Evolutionary conservation across 2,329 filamentous ascomycete genomes (phyloP).

Genomic region (Colletotrichum tropicale): DNA sequence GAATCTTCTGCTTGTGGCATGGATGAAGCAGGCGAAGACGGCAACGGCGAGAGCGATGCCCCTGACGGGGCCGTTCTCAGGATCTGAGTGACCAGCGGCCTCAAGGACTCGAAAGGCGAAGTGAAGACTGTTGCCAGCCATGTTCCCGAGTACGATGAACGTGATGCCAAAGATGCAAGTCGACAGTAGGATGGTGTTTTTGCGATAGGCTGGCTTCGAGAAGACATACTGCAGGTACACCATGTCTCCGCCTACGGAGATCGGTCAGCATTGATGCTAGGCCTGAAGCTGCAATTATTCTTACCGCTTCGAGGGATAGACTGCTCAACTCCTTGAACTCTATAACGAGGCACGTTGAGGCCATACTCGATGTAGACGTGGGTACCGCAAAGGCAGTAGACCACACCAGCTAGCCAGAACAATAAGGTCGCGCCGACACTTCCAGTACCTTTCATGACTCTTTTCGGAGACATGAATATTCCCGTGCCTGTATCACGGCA

Average conservation of each 20-base stretch:
- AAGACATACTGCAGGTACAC: constrained; percentile 49
- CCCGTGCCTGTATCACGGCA: constrained; percentile 32
- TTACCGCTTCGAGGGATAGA: constrained; percentile 49
- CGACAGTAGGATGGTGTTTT: constrained; percentile 39
- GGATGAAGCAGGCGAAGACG: constrained; percentile 49
- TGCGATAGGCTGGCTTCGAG: constrained; percentile 36
- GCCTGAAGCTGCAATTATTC: constrained; percentile 44
- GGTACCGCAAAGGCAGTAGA: constrained; percentile 40
- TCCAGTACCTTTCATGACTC: constrained; percentile 35
- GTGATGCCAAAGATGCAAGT: constrained; percentile 49
- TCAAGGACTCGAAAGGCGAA: constrained; percentile 46
- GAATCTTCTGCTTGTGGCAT: constrained; percentile 51
- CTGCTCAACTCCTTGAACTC: constrained; percentile 40
- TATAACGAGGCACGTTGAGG: constrained; percentile 47
- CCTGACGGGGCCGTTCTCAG: constrained; percentile 37
- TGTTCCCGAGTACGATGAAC: constrained; percentile 52
- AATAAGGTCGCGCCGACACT: constrained; percentile 39
- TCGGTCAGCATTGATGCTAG: neutral
- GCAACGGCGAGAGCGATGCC: constrained; percentile 52
- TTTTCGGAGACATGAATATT: constrained; percentile 38
- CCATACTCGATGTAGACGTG: constrained; percentile 51
- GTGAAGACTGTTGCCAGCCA: constrained; percentile 51
- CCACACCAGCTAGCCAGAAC: constrained; percentile 42
- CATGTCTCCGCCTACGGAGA: neutral
- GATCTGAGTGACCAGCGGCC: constrained; percentile 35